phyloP scores from a whole-genome alignment of 345 rosid genomes.

The thale cress (Arabidopsis thaliana) region DNA sequence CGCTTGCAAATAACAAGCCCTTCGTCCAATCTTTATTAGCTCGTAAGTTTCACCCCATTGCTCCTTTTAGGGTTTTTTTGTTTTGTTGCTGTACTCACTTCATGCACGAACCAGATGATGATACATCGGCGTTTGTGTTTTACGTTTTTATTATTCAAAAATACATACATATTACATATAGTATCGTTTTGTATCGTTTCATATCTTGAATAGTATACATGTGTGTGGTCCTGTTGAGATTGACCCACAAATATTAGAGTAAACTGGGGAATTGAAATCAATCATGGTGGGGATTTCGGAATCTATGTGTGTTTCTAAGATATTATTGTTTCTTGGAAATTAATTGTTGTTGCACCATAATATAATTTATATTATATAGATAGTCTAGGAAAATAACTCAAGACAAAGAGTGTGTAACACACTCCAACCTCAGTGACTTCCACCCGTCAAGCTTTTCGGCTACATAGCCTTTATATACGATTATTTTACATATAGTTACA shows the following conservation, averaged over 20 bases:
- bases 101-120: conserved; percentile 18
- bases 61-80: conserved; percentile 2
- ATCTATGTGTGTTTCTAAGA: conserved; percentile 36
- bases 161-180: background rate
- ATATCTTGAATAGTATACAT: conserved; percentile 30
- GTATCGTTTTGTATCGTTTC: conserved; percentile 20
- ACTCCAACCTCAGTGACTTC: conserved; percentile 69
- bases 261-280: conserved; percentile 9
- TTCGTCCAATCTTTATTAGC: conserved; percentile 32
- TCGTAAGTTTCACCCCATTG: conserved; percentile 32
- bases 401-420: conserved; percentile 70
- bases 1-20: conserved; percentile 9
- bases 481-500: conserved; percentile 21
- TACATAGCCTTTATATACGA: conserved; percentile 43
- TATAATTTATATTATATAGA: conserved; percentile 39
- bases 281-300: conserved; percentile 30
- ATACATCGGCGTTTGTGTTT: conserved; percentile 21
- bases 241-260: conserved; percentile 31
- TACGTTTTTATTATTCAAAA: background rate
- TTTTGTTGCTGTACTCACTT: background rate
- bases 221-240: conserved; percentile 7
- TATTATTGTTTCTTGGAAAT: conserved; percentile 43
- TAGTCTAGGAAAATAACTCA: conserved; percentile 37
- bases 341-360: conserved; percentile 30
- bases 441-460: conserved; percentile 95